Evolutionary conservation across 345 rosid genomes (phyloP).

Genomic region (Eucalyptus polybractea): DNA sequence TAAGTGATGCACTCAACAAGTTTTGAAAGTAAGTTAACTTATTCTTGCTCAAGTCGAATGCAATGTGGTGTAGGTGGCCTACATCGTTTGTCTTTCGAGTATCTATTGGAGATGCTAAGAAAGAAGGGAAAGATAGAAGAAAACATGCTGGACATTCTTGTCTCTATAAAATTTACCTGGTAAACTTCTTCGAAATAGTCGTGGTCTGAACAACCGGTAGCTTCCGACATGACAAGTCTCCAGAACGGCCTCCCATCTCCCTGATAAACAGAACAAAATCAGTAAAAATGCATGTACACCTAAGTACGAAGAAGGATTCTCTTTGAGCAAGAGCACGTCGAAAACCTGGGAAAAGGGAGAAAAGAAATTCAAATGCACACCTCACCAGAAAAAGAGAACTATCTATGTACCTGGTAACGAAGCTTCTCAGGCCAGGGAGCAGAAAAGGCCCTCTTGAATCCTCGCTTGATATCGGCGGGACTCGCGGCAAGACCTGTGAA

Average conservation of each 20-base stretch:
- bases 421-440: conserved; percentile 78
- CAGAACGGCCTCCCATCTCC: conserved; percentile 90
- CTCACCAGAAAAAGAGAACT: background rate
- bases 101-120: background rate
- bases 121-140: background rate
- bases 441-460: conserved; percentile 74
- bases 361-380: background rate
- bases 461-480: conserved; percentile 66
- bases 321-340: background rate
- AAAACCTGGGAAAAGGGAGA: background rate
- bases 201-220: conserved; percentile 59
- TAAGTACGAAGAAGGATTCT: background rate
- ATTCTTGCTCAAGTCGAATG: background rate
- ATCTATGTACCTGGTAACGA: conserved; percentile 55
- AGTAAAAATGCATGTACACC: background rate
- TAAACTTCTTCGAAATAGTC: conserved; percentile 88
- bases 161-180: conserved; percentile 22
- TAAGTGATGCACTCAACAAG: background rate
- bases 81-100: background rate
- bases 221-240: conserved; percentile 73
- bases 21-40: background rate
- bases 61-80: background rate
- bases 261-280: conserved; percentile 12
- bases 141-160: background rate
- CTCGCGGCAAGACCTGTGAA: conserved; percentile 45